Base-by-base conservation (phyloP, 495 filamentous ascomycete genomes). In the Xylaria intraflava region DNA sequence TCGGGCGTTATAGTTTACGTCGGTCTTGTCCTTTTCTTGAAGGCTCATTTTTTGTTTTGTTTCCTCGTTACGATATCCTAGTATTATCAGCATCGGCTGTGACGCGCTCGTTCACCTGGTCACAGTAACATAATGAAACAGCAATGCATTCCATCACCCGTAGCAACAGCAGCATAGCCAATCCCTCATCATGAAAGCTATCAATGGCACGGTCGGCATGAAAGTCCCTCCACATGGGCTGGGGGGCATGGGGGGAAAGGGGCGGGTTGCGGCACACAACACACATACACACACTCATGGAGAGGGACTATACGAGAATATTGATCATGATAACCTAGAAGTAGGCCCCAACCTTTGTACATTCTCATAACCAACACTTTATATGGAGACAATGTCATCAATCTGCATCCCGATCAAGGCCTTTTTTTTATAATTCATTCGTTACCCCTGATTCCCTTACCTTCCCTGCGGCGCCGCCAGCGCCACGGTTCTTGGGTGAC, bases 11-110 rank as follows among this genome's bases (percentile, higher is more conserved):
- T 46, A 33, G 33, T 35, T 49, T 44, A 45, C 36, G 36, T 49
- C 45, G 14, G 22, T 17, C 20, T 48, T 26, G 47, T 55, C 36
- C 20, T 9, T 43, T 55, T 46, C 45, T 49, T 49, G 45, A 49
- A 35, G 51, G 51, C 42, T 43, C 40, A n/a, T n/a, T n/a, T n/a
- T n/a, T n/a, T n/a, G 12, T 47, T 46, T 47, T 29, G 3, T 30
- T 43, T 23, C 30, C 33, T 42, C 46, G 39, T 53, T 54, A 54
- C 35, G 52, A 55, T 55, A 55, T 55, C 52, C 52, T 40, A 48
- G 52, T 47, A 40, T 47, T 48, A 41, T 45, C 29, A 35, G 36
- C 45, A 26, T 19, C 45, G 7, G 52, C 44, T 49, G 23, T 43
- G 52, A 19, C 26, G 30, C 11, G 29, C 12, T 31, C 11, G 27